phyloP scores from a whole-genome alignment of 2,329 filamentous ascomycete species.

The Trichoderma harzianum region DNA sequence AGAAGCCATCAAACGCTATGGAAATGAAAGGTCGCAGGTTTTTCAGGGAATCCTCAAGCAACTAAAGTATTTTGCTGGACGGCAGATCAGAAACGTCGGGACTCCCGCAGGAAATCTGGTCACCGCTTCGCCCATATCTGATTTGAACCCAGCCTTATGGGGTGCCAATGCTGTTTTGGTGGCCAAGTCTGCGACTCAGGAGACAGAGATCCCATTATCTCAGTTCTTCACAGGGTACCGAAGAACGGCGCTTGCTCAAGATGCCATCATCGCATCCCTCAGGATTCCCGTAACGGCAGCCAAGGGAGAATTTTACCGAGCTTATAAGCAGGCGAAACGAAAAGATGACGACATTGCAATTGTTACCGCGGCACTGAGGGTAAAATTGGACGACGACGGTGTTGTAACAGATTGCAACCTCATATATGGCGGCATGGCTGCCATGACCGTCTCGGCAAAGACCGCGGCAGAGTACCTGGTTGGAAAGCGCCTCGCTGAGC shows the following conservation, averaged over 20 bases:
- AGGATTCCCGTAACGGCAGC: slow-evolving; percentile 74
- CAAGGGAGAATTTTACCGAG: slow-evolving; percentile 77
- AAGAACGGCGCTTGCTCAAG: slow-evolving; percentile 71
- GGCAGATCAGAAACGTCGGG: slow-evolving; percentile 96
- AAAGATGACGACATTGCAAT: slow-evolving; percentile 99
- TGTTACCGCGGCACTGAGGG: slow-evolving; percentile 79
- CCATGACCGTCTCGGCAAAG: slow-evolving; percentile 83
- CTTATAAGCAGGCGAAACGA: slow-evolving; percentile 94
- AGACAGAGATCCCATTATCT: slow-evolving; percentile 84
- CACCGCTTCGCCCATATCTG: slow-evolving; percentile 93
- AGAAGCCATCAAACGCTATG: slow-evolving; percentile 76
- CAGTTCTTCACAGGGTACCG: slow-evolving; percentile 92
- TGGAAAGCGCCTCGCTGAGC: slow-evolving; percentile 76
- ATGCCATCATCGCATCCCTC: slow-evolving; percentile 83
- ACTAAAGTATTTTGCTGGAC: slow-evolving; percentile 87
- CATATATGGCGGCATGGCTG: slow-evolving; percentile 93
- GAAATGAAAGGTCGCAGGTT: slow-evolving; percentile 66
- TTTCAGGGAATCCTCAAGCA: slow-evolving; percentile 93
- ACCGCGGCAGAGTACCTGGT: slow-evolving; percentile 69
- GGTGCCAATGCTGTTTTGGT: slow-evolving; percentile 79
- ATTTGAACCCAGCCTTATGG: slow-evolving; percentile 91
- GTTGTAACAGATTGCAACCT: slow-evolving; percentile 72
- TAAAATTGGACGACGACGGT: slow-evolving; percentile 67
- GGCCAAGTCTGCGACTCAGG: slow-evolving; percentile 70
- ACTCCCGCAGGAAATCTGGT: slow-evolving; percentile 92